Percentiles rank a stretch among this genome's conserved stretches.
Conservation (phyloP, 2,329 filamentous ascomycete species). For the Microsporum audouinii region DNA sequence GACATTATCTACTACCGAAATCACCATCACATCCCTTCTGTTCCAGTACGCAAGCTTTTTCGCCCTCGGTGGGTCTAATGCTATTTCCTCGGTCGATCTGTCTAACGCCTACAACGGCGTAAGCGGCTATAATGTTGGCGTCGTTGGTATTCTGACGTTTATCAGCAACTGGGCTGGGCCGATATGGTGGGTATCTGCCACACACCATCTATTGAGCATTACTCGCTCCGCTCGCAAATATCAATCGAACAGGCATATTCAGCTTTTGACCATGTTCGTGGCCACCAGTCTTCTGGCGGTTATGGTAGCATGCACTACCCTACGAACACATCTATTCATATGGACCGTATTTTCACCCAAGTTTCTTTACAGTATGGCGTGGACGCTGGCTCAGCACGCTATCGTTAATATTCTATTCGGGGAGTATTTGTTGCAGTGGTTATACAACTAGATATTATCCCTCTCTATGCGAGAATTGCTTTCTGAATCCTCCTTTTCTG, state of each 20-base stretch:
- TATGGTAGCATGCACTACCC: slow-evolving; percentile 74
- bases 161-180: slow-evolving; percentile 83
- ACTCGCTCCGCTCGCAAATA: slow-evolving; percentile 9
- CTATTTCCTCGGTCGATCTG: slow-evolving; percentile 89
- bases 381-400: slow-evolving; percentile 73
- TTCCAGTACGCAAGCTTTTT: slow-evolving; percentile 80
- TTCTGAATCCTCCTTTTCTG: not conserved
- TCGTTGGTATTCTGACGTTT: slow-evolving; percentile 76
- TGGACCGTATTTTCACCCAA: slow-evolving; percentile 99
- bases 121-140: slow-evolving; percentile 62
- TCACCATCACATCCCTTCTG: slow-evolving; percentile 60
- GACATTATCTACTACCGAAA: slow-evolving; percentile 39
- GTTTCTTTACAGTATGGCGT: slow-evolving; percentile 83
- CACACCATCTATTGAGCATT: slow-evolving; percentile 25
- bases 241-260: slow-evolving; percentile 24
- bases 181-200: slow-evolving; percentile 70
- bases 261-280: slow-evolving; percentile 59
- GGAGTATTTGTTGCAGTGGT: slow-evolving; percentile 43
- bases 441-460: slow-evolving; percentile 11
- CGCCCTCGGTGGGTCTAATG: slow-evolving; percentile 78
- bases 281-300: slow-evolving; percentile 56
- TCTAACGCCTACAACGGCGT: slow-evolving; percentile 94
- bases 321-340: slow-evolving; percentile 87
- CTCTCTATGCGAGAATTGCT: not conserved
- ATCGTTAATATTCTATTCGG: slow-evolving; percentile 56